Conservation (phyloP, 805 yeast species). For the Teunomyces pallodes region DNA sequence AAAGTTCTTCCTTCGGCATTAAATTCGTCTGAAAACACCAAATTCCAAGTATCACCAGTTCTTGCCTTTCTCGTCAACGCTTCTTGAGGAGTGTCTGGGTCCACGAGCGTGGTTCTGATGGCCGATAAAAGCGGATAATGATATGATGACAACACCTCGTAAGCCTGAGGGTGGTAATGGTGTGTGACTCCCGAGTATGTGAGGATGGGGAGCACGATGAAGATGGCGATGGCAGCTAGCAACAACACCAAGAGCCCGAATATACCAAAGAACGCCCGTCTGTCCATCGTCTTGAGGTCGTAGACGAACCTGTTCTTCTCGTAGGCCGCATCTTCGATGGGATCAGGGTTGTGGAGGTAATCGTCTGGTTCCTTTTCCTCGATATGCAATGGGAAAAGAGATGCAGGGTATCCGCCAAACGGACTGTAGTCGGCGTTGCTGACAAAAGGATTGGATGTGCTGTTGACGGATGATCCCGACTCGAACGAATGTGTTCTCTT, state of each 20-base stretch:
- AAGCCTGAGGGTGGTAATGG: slow-evolving; percentile 24
- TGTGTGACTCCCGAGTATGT: slow-evolving; percentile 71
- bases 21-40: slow-evolving; percentile 43
- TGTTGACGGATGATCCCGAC: slow-evolving; percentile 39
- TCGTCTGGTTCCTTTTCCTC: slow-evolving; percentile 96
- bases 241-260: slow-evolving; percentile 58
- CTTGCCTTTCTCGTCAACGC: slow-evolving; percentile 20
- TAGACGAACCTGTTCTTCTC: slow-evolving; percentile 65
- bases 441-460: slow-evolving; percentile 35
- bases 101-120: slow-evolving; percentile 34
- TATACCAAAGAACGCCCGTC: slow-evolving; percentile 58
- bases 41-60: slow-evolving; percentile 32
- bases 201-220: slow-evolving; percentile 77
- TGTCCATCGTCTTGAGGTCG: slow-evolving; percentile 68
- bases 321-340: slow-evolving; percentile 83
- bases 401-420: slow-evolving; percentile 95
- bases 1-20: slow-evolving; percentile 44
- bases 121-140: slow-evolving; percentile 36
- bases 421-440: slow-evolving; percentile 73
- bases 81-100: slow-evolving; percentile 40
- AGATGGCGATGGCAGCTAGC: slow-evolving; percentile 62
- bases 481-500: slow-evolving; percentile 14
- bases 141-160: slow-evolving; percentile 48
- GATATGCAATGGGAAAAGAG: slow-evolving; percentile 83
- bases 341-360: slow-evolving; percentile 93